These are phyloP conservation scores for Pterothamnion heteromorphum DNA, from an alignment of 31 red algal genomes.

Conservation along the genomic window DNA sequence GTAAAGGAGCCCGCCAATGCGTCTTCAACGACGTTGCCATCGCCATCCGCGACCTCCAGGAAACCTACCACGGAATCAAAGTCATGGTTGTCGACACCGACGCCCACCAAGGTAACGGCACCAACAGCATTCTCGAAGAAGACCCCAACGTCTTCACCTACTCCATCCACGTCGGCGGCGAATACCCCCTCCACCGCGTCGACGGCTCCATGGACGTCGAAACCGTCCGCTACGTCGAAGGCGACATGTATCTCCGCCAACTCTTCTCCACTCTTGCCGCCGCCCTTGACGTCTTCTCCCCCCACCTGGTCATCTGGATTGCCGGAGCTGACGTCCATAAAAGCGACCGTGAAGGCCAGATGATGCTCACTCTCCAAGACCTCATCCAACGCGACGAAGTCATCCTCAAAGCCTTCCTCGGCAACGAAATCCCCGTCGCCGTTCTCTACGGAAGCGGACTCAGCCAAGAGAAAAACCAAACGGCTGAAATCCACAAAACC, in stretches of 20 bases:
- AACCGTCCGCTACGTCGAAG: not conserved
- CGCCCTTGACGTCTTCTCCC: not conserved
- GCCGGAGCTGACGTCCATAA: not conserved
- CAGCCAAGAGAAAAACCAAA: too few species aligned
- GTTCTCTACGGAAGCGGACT: not conserved
- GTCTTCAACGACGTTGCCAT: not conserved
- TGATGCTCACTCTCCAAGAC: not conserved
- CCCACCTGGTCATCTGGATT: not conserved
- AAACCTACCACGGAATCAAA: not conserved
- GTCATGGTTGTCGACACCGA: slow-evolving; percentile 1
- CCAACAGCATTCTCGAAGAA: not conserved
- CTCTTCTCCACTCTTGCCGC: not conserved
- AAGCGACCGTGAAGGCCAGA: not conserved
- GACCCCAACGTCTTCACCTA: not conserved
- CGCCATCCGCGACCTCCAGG: not conserved
- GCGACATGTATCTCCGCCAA: not conserved
- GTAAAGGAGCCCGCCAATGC: not conserved
- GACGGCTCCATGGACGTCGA: not conserved
- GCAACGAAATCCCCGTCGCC: not conserved
- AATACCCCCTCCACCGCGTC: not conserved
- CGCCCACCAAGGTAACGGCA: slow-evolving; percentile 34
- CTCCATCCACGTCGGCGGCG: not conserved
- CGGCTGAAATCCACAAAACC: too few species aligned
- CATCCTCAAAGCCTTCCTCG: not conserved
- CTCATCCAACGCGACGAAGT: not conserved